Base-by-base conservation (phyloP, 2,329 filamentous ascomycete genomes). In the Colletotrichum trifolii region DNA sequence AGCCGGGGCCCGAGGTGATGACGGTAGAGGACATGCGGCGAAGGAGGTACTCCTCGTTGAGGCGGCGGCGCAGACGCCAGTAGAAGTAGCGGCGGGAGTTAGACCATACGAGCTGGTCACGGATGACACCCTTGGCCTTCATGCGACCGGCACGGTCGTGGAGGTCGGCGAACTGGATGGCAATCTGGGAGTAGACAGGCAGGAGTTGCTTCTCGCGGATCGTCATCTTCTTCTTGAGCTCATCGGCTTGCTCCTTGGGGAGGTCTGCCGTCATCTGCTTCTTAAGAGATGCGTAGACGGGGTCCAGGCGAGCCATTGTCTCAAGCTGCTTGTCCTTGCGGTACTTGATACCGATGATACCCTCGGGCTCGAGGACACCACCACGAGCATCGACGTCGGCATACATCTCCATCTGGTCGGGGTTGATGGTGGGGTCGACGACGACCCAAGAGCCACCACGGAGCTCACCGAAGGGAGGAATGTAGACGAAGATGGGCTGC, bases 381-480 rank as follows among this genome's bases (percentile, higher is more conserved):
- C 95, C 96, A 67, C 96, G 96, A 61, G 96, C 86, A 70, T 99
- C 95, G 70, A 92, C 90, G 74, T 99, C 96, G 60, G 96, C 96
- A 78, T 99, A 99, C 96, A 99, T 99, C 81, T 99, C 96, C 96
- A 99, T 99, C 74, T 89, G 91, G 50, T 92, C 88, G 15, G 94
- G 89, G 85, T 99, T 98, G 85, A 99, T 99, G 70, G 96, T 98
- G 53, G 96, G 96, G 77, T 99, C 96, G 69, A 99, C 93, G 56
- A 99, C 96, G 77, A 99, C 96, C 96, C 96, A 99, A 68, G 96
- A 99, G 74, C 96, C 96, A 87, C 96, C 96, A 86, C 96, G 95
- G 60, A 99, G 91, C 81, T 99, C 96, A 72, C 96, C 95, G 75
- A 91, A 93, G 8, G 96, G 96, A 75, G 96, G 96, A 75, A 99